Conservation (phyloP, 768 basidiomycete species). For the Postia placenta region DNA sequence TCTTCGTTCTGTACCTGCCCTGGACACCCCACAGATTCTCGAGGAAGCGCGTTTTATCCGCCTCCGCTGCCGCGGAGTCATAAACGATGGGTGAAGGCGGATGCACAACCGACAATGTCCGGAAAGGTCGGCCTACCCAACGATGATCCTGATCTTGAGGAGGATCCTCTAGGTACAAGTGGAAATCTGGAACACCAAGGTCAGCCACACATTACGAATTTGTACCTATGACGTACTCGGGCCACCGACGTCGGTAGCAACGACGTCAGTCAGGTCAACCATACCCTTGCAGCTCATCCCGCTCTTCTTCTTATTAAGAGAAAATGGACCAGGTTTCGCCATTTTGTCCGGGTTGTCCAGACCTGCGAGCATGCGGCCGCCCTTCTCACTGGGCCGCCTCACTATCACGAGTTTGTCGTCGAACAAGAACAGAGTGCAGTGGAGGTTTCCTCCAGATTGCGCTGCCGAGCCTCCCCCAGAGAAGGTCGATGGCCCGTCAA, state of each 20-base stretch:
- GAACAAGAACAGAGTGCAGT: constrained; percentile 89
- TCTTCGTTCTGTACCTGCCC: constrained; percentile 67
- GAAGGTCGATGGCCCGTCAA: constrained; percentile 34
- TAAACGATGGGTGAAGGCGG: constrained; percentile 63
- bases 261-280: constrained; percentile 78
- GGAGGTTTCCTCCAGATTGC: constrained; percentile 38
- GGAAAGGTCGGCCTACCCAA: constrained; percentile 85
- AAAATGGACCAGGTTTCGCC: constrained; percentile 55
- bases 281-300: constrained; percentile 82
- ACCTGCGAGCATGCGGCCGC: constrained; percentile 65
- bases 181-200: constrained; percentile 53
- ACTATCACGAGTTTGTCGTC: constrained; percentile 90
- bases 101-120: constrained; percentile 70
- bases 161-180: constrained; percentile 77
- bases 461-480: constrained; percentile 32
- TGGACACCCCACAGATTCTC: constrained; percentile 89
- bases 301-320: constrained; percentile 58
- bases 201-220: not conserved
- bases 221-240: constrained; percentile 48
- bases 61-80: constrained; percentile 57
- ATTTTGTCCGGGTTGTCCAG: constrained; percentile 75
- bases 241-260: constrained; percentile 79
- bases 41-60: constrained; percentile 77
- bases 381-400: constrained; percentile 80
- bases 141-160: constrained; percentile 78